These are phyloP conservation scores for Apiospora malaysiana DNA, from an alignment of 2,329 filamentous ascomycete genomes.

Conservation along the genomic window DNA sequence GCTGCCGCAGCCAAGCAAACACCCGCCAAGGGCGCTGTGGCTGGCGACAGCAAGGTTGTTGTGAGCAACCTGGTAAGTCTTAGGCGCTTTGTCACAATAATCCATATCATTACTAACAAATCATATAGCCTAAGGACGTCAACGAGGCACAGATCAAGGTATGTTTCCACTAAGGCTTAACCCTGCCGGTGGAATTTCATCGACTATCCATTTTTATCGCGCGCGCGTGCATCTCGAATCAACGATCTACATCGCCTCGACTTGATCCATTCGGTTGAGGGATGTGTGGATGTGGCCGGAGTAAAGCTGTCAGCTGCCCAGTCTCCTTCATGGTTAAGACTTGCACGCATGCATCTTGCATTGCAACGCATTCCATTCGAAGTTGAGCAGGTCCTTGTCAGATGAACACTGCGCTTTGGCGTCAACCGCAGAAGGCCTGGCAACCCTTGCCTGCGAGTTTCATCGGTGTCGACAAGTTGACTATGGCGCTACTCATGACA, in stretches of 20 bases:
- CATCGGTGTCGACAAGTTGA: conserved; percentile 35
- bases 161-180: conserved; percentile 90
- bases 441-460: conserved; percentile 49
- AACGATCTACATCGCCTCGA: conserved; percentile 38
- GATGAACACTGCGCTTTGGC: conserved; percentile 30
- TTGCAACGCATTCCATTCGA: conserved; percentile 43
- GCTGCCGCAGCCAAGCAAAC: conserved; percentile 63
- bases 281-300: neutral
- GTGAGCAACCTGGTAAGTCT: conserved; percentile 94
- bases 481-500: conserved; percentile 33
- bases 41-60: conserved; percentile 92
- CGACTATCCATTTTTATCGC: conserved; percentile 57
- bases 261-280: conserved; percentile 14
- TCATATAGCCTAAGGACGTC: conserved; percentile 85
- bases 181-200: conserved; percentile 73
- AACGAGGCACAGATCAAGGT: conserved; percentile 99
- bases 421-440: conserved; percentile 54
- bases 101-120: conserved; percentile 15
- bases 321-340: conserved; percentile 48
- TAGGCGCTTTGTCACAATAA: neutral
- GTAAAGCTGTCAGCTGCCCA: conserved; percentile 34
- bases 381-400: conserved; percentile 66
- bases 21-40: conserved; percentile 67
- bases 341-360: conserved; percentile 27
- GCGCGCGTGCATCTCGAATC: conserved; percentile 34